Evolutionary conservation across 257 asterid species (phyloP).

Genomic region (Nicotiana undulata): DNA sequence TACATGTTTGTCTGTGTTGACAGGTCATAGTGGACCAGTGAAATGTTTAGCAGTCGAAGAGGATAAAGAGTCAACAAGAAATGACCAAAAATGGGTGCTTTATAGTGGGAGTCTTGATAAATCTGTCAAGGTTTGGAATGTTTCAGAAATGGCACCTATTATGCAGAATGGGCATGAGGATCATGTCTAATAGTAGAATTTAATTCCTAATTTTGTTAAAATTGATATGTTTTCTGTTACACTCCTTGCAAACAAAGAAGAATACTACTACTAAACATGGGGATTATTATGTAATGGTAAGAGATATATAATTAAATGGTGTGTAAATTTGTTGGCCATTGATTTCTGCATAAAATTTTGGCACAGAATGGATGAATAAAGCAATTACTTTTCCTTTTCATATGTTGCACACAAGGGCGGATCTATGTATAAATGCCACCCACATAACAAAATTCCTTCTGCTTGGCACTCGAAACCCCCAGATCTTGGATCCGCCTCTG

Average conservation of each 20-base stretch:
- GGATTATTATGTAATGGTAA: not conserved
- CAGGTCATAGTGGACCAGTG: conserved; percentile 21
- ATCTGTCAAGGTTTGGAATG: conserved; percentile 14
- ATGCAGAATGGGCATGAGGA: not conserved
- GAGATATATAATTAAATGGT: not conserved
- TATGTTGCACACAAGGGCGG: not conserved
- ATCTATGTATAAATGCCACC: too few relatives aligned
- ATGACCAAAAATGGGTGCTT: conserved; percentile 9
- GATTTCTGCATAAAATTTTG: not conserved
- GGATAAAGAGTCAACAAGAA: conserved; percentile 2
- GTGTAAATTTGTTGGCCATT: not conserved
- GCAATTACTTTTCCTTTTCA: not conserved
- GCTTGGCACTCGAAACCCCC: too few relatives aligned
- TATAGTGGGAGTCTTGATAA: conserved; percentile 16
- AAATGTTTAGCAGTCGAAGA: conserved; percentile 15
- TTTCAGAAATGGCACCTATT: conserved; percentile 7
- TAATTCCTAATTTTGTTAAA: not conserved
- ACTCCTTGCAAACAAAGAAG: not conserved
- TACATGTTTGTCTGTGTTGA: conserved; percentile 9
- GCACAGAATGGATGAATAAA: not conserved
- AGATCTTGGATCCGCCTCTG: too few relatives aligned
- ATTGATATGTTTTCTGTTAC: not conserved
- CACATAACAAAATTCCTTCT: too few relatives aligned
- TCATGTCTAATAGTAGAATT: not conserved
- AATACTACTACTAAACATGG: not conserved